Conservation (phyloP, 805 yeast genomes). For the Candida orba region DNA sequence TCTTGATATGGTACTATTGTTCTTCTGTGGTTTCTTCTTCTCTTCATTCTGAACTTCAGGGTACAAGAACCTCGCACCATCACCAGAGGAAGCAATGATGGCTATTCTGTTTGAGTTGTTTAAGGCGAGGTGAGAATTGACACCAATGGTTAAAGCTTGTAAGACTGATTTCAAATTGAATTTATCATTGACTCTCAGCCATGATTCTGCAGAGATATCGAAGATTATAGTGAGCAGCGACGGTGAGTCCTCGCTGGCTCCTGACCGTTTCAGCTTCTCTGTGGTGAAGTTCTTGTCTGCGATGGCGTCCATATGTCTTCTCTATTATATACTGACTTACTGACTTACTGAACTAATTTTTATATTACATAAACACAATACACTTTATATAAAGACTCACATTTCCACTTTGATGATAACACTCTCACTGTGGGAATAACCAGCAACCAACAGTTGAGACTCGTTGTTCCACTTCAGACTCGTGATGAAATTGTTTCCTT, state of each 20-base stretch:
- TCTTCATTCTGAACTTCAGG: slow-evolving; percentile 34
- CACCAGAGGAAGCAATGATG: slow-evolving; percentile 66
- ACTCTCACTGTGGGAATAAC: slow-evolving; percentile 2
- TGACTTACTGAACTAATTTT: no score
- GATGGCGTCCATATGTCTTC: slow-evolving; percentile 51
- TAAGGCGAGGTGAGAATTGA: slow-evolving; percentile 83
- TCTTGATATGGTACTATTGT: slow-evolving; percentile 1
- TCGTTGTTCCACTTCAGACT: slow-evolving; percentile 5
- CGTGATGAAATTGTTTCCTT: slow-evolving; percentile 1
- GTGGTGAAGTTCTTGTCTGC: slow-evolving; percentile 47
- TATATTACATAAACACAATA: no score
- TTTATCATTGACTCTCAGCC: slow-evolving; percentile 30
- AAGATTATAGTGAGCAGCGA: slow-evolving; percentile 71
- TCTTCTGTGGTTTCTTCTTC: not conserved
- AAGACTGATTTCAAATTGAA: slow-evolving; percentile 33
- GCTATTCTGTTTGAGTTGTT: slow-evolving; percentile 82
- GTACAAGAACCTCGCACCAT: slow-evolving; percentile 61
- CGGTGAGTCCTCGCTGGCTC: slow-evolving; percentile 54
- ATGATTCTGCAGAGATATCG: slow-evolving; percentile 61
- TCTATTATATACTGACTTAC: not conserved
- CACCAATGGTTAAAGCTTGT: slow-evolving; percentile 60
- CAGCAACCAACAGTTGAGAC: not conserved
- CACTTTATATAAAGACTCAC: not conserved
- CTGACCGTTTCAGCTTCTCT: slow-evolving; percentile 19
- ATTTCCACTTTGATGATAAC: not conserved